These are phyloP conservation scores for Abrus precatorius DNA, from an alignment of 306 rosid species.

Conservation along the genomic window DNA sequence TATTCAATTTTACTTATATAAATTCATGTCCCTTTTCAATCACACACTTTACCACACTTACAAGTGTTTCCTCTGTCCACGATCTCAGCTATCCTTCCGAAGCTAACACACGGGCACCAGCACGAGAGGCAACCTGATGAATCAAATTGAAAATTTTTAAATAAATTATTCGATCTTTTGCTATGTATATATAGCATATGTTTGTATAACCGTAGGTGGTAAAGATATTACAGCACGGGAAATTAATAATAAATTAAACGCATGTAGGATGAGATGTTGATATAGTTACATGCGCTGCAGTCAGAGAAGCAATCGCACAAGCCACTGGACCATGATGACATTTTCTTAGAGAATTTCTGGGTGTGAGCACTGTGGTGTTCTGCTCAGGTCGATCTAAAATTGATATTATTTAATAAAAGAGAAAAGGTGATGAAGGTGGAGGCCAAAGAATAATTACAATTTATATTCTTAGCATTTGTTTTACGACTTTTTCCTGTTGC, in stretches of 20 bases:
- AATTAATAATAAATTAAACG: no score
- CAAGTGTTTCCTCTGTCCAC: constrained; percentile 25
- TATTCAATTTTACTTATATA: no score
- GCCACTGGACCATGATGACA: constrained; percentile 2
- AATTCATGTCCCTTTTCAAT: no score
- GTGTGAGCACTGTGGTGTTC: neutral
- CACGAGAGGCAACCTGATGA: constrained; percentile 40
- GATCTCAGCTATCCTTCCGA: constrained; percentile 48
- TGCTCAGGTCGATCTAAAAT: neutral
- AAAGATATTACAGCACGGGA: neutral
- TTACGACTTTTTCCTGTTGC: no score
- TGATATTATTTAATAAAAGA: neutral
- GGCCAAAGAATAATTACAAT: neutral
- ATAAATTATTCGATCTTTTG: no score
- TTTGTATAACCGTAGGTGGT: no score
- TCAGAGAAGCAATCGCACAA: neutral
- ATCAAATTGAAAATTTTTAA: no score
- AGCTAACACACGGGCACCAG: constrained; percentile 42
- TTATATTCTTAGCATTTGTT: no score
- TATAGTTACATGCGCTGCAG: neutral
- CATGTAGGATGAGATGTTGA: neutral
- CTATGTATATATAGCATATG: no score
- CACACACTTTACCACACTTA: constrained; percentile 27
- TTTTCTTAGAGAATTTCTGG: neutral
- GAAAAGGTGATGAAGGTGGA: neutral